Conservation (phyloP, 106 monocot genomes). For the Dactylorhiza incarnata region DNA sequence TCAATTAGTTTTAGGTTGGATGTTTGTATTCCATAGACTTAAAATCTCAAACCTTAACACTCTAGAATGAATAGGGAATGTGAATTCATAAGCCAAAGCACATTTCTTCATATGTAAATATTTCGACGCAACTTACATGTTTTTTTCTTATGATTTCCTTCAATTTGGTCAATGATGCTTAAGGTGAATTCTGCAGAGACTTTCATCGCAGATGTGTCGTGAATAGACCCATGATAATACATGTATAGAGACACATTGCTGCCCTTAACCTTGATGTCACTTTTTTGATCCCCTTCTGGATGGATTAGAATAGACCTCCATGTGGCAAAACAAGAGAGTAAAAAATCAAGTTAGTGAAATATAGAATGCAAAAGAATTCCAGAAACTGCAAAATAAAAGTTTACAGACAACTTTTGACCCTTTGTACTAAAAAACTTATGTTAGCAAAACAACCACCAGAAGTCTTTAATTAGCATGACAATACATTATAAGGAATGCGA, state of each 20-base stretch:
- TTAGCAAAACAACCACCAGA: too few relatives aligned
- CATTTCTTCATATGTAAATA: background rate
- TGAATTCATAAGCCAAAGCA: too few relatives aligned
- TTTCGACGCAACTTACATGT: background rate
- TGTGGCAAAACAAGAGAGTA: background rate
- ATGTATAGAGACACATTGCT: background rate
- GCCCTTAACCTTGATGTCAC: background rate
- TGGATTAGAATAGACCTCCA: conserved; percentile 4
- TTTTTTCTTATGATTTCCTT: conserved; percentile 6
- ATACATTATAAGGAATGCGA: too few relatives aligned
- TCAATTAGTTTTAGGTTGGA: too few relatives aligned
- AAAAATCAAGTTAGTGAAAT: background rate
- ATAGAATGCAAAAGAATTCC: too few relatives aligned
- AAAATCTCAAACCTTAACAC: too few relatives aligned
- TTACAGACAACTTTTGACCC: too few relatives aligned
- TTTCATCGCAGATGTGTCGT: background rate
- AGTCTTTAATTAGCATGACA: too few relatives aligned
- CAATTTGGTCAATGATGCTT: conserved; percentile 9
- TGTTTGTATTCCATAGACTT: too few relatives aligned
- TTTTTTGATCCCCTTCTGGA: conserved; percentile 6
- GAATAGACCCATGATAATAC: background rate
- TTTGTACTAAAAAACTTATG: too few relatives aligned
- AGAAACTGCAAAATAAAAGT: too few relatives aligned
- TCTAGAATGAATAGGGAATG: too few relatives aligned
- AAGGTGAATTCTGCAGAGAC: conserved; percentile 10